Base-by-base conservation (phyloP, 257 asterid genomes). In the Solanum pimpinellifolium region DNA sequence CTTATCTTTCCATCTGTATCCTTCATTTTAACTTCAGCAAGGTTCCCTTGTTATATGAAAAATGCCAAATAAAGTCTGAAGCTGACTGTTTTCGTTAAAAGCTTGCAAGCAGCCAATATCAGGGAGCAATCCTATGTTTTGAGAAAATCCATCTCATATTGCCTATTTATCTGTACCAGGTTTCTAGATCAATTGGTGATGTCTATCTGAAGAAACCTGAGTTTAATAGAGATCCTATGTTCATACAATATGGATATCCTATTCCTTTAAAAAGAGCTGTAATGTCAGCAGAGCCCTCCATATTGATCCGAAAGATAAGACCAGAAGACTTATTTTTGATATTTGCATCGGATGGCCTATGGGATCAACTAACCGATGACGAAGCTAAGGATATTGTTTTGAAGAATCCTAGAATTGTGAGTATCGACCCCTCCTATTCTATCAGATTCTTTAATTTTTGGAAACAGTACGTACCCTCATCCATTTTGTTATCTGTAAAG, bases 301-400 rank as follows among this genome's bases (percentile, higher is more conserved):
- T 91, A 47, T 31, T 88, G 87, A 86, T 83, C 42, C 89, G 89
- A 5, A 88, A 89, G 88, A 49, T 91, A 52, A 82, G 87, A 69
- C 90, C 90, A 29, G 75, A 91, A n/a, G 93, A 91, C 72, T 74
- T 77, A 42, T 91, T 91, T 85, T 80, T 91, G 88, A 91, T 91
- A 86, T 91, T 91, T 78, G 92, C 92, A 86, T 91, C 92, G 44
- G 92, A 91, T 88, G 92, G 92, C 86, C 91, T 91, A 15, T 91
- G 93, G 93, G 93, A 91, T 83, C 93, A 91, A 85, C 83, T 91
- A 6, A 86, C 86, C 20, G 93, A 91, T 39, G 90, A 89, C 47
- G 90, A 59, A 49, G 93, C 90, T 23, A 91, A 89, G 42, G 91
- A 89, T 11, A 88, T 91, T 62, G 93, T 91, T 31, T 59, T 81